phyloP scores from a whole-genome alignment of 208 protist species.

The Leishmania lainsoni region DNA sequence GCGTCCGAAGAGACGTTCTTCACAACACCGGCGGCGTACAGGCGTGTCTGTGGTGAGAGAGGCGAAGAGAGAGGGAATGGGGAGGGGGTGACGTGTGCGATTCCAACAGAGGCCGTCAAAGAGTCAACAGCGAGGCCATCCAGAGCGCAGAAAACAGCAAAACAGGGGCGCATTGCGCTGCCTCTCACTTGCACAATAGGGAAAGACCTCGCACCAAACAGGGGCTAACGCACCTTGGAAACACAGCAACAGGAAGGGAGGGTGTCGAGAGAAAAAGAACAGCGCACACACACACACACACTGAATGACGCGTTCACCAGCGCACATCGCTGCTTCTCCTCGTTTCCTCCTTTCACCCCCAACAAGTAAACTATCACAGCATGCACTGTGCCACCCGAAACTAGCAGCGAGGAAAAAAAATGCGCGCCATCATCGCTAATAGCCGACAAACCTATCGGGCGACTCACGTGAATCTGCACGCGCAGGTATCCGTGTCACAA shows the following conservation, averaged over 20 bases:
- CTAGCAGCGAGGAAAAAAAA: background rate
- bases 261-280: background rate
- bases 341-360: background rate
- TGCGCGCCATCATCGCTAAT: background rate
- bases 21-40: background rate
- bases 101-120: background rate
- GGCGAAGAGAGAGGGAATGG: background rate
- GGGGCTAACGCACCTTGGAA: background rate
- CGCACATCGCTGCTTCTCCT: background rate
- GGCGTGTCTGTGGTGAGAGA: background rate
- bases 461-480: background rate
- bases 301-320: background rate
- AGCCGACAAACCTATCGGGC: slow-evolving; percentile 18
- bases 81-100: background rate
- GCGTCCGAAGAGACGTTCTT: background rate
- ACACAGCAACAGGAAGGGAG: background rate
- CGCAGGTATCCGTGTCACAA: slow-evolving; percentile 5
- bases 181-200: background rate
- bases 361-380: background rate
- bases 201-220: background rate
- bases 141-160: background rate
- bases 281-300: background rate
- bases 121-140: background rate
- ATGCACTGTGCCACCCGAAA: background rate
- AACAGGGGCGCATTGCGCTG: background rate